These are phyloP conservation scores for Gentiana dahurica DNA, from an alignment of 257 asterid genomes.

Conservation along the genomic window DNA sequence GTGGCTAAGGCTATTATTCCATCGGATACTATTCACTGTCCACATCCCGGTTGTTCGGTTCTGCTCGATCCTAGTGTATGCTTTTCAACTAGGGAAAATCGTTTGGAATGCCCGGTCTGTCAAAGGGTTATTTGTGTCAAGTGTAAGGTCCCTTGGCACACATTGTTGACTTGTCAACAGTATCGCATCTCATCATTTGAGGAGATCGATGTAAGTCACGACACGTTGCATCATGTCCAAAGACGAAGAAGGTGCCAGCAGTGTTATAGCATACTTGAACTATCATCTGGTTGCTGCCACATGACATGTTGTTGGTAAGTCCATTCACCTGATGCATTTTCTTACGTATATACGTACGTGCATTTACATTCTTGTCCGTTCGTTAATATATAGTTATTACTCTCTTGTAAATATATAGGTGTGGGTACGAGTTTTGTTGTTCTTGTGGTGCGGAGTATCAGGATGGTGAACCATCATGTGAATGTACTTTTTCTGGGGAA, in stretches of 20 bases:
- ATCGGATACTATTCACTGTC: slow-evolving; percentile 46
- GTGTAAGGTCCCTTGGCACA: slow-evolving; percentile 87
- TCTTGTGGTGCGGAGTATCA: slow-evolving; percentile 61
- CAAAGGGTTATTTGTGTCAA: slow-evolving; percentile 58
- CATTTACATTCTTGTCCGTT: too few species aligned
- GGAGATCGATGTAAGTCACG: slow-evolving; percentile 52
- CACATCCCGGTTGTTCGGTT: slow-evolving; percentile 63
- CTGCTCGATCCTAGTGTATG: slow-evolving; percentile 62
- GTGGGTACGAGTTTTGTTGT: slow-evolving; percentile 80
- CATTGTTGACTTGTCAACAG: slow-evolving; percentile 70
- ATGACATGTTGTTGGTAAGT: slow-evolving; percentile 64
- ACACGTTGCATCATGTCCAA: slow-evolving; percentile 38
- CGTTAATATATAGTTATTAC: neutral
- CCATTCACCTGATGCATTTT: neutral
- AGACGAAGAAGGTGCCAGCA: slow-evolving; percentile 54
- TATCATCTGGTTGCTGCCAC: slow-evolving; percentile 62
- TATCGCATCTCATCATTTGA: slow-evolving; percentile 51
- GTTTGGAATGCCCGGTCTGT: slow-evolving; percentile 77
- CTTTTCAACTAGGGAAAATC: slow-evolving; percentile 40
- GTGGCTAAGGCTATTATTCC: slow-evolving; percentile 30
- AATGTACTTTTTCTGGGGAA: slow-evolving; percentile 60
- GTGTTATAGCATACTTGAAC: slow-evolving; percentile 66
- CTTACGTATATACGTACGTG: too few species aligned
- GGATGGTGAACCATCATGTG: slow-evolving; percentile 50
- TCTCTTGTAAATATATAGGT: slow-evolving; percentile 29